Evolutionary conservation across 2,329 filamentous ascomycete species (phyloP), one percentile per base, ranked within the genome.

Genomic region (Pyrenochaeta sp.): DNA sequence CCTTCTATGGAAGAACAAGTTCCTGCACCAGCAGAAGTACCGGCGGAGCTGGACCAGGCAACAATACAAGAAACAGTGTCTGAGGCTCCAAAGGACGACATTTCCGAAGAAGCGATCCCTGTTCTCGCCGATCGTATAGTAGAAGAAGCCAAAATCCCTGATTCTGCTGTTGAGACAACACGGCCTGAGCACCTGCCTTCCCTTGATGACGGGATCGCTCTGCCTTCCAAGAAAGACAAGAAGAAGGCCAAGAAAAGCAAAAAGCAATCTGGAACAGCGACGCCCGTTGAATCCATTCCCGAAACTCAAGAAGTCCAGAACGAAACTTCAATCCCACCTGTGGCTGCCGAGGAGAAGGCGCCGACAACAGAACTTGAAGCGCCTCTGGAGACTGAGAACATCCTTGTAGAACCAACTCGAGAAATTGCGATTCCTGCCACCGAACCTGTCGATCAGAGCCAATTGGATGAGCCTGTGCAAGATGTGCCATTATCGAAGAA

Each of bases 221-320:
- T 26, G 14, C 23, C 13, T 17, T 40, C 46, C 7, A 58, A 51
- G 35, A 55, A 52, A 26, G 45, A 51, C 38, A 59, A 59, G 22
- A 68, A 69, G 46, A 68, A 68, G 37, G 55, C 35, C n/a, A 67
- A 67, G 48, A 68, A 67, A 43, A 39, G 34, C 10, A 63, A 63
- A 40, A 59, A 60, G 35, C 48, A 57, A 35, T 51, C 57, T 18
- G 32, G 43, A 14, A 32, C 20, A 14, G 34, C 30, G 6, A 39
- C 36, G 2, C 39, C 53, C 3, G 9, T 42, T 14, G 50, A 52
- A n/a, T 17, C 46, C 5, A 1, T 35, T 11, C 23, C 41, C 11
- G 51, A 49, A 19, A 19, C 23, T 6, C 26, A 47, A 14, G 6
- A 19, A 20, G 13, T 20, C 4, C 37, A 37, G 21, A 23, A 40